Conservation (phyloP, 2,329 filamentous ascomycete genomes). For the Colletotrichum sp. region DNA sequence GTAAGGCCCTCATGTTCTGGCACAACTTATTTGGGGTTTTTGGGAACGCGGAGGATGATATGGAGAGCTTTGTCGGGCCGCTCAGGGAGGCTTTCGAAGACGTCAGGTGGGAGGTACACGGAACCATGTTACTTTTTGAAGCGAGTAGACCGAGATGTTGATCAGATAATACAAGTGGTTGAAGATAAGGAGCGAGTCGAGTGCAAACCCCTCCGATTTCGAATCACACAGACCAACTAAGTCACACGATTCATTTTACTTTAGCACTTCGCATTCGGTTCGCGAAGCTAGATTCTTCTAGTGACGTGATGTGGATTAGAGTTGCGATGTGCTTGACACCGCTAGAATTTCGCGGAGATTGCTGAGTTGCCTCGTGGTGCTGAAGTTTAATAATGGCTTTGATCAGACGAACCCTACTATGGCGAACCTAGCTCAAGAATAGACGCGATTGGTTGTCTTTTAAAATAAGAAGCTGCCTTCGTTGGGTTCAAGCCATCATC, state of each 20-base stretch:
- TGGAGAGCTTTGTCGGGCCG: neutral
- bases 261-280: neutral
- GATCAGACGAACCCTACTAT: neutral
- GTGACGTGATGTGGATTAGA: neutral
- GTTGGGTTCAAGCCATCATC: neutral
- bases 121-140: conserved; percentile 5
- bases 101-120: neutral
- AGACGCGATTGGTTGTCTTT: neutral
- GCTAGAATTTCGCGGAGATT: neutral
- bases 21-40: conserved; percentile 2
- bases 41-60: neutral
- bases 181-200: neutral
- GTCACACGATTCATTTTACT: neutral
- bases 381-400: neutral
- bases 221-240: neutral
- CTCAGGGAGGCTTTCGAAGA: neutral
- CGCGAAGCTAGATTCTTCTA: neutral
- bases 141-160: neutral
- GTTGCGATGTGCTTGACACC: neutral
- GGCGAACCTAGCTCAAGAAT: neutral
- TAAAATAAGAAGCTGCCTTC: neutral
- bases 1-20: conserved; percentile 1
- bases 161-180: neutral
- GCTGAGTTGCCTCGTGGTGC: neutral
- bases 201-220: neutral